Base-by-base conservation (phyloP, 192 early-diverging fungal species). In the Coemansia aciculifera region DNA sequence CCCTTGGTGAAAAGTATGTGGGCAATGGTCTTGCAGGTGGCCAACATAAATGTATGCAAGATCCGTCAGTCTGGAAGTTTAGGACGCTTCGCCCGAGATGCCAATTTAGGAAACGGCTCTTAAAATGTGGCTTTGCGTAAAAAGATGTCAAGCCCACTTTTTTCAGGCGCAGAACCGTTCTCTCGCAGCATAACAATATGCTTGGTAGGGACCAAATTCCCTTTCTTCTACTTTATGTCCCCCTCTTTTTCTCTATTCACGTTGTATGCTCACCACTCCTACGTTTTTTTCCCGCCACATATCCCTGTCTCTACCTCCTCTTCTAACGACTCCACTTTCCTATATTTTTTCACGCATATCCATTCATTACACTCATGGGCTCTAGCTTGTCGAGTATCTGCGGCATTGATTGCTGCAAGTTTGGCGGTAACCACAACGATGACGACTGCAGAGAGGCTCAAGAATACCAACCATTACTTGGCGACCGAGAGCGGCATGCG, bases 381-480 rank as follows among this genome's bases (percentile, higher is more conserved):
- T 46, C 31, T 37, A 32, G n/a, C 29, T 46, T 31, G n/a, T 51
- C 63, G 9, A 37, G 29, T 44, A 46, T 67, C 24, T 59, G 39
- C 2, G 31, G 27, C 7, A 17, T 61, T 8, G 23, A 57, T 8
- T 62, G 61, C 34, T 63, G 65, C 49, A 13, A 21, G 34, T 21
- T 54, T 5, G 49, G 39, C 5, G 38, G 19, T 8, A 24, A 39
- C 34, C 29, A 3, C 63, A 32, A 42, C 24, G 46, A 40, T 15
- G 38, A 52, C 39, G 48, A 42, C 32, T 21, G 61, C 44, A 38
- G 37, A 6, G 24, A 42, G 32, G 27, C 51, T 1, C 51, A 29
- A 5, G 79, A 81, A 65, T 62, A 65, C 56, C 73, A 69, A 37
- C 63, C 67, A 27, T 62, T 81, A 36, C 71, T 81, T 5, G 69